phyloP scores from a whole-genome alignment of 257 asterid species.

The Penstemon barbatus region DNA sequence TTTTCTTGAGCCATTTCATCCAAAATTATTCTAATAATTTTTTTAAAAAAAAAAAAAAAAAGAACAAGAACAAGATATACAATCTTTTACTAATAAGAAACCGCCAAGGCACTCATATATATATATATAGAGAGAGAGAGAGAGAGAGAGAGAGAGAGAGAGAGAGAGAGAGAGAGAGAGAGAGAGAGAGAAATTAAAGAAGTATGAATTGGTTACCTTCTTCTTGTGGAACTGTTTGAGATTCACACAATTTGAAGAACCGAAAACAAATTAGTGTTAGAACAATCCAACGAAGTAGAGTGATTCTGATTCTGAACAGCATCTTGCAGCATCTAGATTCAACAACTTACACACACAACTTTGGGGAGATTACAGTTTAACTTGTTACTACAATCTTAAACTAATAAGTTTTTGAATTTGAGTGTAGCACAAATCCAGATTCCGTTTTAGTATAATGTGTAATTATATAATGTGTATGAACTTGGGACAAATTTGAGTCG shows the following conservation, averaged over 20 bases:
- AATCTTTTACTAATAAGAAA: background rate
- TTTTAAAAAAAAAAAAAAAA: no score
- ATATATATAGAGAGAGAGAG: constrained; percentile 1
- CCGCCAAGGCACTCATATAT: constrained; percentile 8
- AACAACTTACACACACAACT: background rate
- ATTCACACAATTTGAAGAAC: constrained; percentile 34
- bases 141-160: background rate
- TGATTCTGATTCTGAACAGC: constrained; percentile 27
- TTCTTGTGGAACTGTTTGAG: constrained; percentile 54
- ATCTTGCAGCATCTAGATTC: constrained; percentile 31
- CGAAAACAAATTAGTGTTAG: constrained; percentile 28
- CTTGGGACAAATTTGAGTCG: no score
- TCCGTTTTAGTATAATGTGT: no score
- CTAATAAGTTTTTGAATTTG: no score
- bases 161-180: background rate
- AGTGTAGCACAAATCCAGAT: no score
- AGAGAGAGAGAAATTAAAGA: background rate
- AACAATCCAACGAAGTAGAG: constrained; percentile 33
- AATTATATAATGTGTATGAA: no score
- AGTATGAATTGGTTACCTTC: constrained; percentile 41
- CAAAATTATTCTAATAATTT: no score
- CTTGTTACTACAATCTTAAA: no score
- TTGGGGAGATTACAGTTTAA: no score
- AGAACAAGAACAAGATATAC: no score
- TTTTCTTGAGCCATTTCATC: background rate